A percentile compares a stretch with the other conserved stretches of the same genome.
These are phyloP conservation scores for Trypanosoma theileri DNA, from an alignment of 208 protist species.

Conservation along the genomic window DNA sequence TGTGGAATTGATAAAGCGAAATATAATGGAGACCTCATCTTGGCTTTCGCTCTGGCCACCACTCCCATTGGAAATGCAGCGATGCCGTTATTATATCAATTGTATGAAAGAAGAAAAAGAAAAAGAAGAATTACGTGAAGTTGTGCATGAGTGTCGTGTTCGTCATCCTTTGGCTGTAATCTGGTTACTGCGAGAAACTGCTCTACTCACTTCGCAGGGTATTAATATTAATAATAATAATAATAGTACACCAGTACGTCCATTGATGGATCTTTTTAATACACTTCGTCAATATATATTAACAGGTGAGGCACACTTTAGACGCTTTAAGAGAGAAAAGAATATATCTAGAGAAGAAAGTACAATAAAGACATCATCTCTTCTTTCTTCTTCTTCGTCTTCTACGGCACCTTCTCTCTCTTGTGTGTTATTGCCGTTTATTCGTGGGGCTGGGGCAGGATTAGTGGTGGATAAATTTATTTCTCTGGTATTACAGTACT, in stretches of 20 bases:
- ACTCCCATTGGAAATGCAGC: slow-evolving; percentile 22
- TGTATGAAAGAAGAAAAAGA: neutral
- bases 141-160: too few relatives aligned
- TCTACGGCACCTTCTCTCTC: too few relatives aligned
- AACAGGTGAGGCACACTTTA: slow-evolving; percentile 21
- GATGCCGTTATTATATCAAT: slow-evolving; percentile 16
- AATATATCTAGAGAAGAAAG: neutral
- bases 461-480: slow-evolving; percentile 23
- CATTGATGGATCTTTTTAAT: slow-evolving; percentile 22
- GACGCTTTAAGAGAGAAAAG: neutral
- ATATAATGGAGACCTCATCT: neutral
- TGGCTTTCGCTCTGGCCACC: slow-evolving; percentile 29
- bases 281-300: slow-evolving; percentile 17
- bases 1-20: slow-evolving; percentile 3
- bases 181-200: too few relatives aligned
- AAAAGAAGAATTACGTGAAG: neutral
- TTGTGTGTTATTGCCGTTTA: neutral
- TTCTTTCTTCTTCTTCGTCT: too few relatives aligned
- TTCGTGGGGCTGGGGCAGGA: slow-evolving; percentile 15
- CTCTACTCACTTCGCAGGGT: neutral
- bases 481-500: neutral
- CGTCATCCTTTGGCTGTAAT: too few relatives aligned
- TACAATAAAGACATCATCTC: neutral
- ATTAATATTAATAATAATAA: neutral
- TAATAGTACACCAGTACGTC: neutral